Conservation (phyloP, 1,284 basidiomycete genomes). For the Malassezia brasiliensis region DNA sequence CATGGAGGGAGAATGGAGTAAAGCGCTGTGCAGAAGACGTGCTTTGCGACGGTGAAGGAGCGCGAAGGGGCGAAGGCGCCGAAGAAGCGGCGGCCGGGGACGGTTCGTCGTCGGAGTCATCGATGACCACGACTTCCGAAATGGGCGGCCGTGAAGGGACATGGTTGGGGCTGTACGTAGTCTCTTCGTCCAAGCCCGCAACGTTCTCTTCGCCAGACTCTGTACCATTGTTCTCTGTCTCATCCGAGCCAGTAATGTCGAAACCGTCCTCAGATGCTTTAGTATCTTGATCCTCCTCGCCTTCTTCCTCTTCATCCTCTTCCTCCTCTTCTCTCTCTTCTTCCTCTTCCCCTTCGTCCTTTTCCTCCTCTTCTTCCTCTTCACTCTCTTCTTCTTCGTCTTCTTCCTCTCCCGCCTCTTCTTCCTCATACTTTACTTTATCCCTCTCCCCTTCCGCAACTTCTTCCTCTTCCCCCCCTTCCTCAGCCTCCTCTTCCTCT, state of each 20-base stretch:
- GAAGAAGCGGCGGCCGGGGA: not conserved
- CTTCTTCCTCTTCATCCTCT: not conserved
- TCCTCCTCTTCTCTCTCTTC: not conserved
- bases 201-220: not conserved
- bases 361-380: not conserved
- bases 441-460: not conserved
- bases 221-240: not conserved
- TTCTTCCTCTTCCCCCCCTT: not conserved
- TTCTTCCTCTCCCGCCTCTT: not conserved
- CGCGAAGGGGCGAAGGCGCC: not conserved
- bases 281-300: not conserved
- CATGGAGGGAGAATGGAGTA: not conserved
- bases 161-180: not conserved
- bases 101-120: constrained; percentile 3
- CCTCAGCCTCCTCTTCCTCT: not conserved
- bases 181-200: too few species aligned
- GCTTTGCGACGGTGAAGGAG: too few species aligned
- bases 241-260: too few species aligned
- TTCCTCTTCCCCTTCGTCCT: not conserved
- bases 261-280: too few species aligned
- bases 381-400: not conserved
- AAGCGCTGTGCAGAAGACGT: not conserved
- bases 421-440: not conserved
- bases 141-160: not conserved
- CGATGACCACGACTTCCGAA: constrained; percentile 2